Conservation (phyloP, 73 alveolate genomes). For the Paramecium caudatum region DNA sequence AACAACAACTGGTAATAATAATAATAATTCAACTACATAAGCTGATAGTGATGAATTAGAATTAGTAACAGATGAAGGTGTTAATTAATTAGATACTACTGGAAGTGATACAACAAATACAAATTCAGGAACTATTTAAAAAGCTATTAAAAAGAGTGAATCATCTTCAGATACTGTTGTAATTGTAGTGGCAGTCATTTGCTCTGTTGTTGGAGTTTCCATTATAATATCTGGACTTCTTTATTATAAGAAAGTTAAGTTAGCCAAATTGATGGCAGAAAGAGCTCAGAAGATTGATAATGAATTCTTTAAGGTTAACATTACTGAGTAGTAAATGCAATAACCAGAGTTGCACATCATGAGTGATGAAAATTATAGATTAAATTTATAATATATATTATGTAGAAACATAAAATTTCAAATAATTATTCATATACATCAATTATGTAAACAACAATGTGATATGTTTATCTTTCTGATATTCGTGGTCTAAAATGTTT, state of each 20-base stretch:
- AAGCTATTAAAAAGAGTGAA: conserved; percentile 17
- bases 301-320: conserved; percentile 42
- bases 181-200: conserved; percentile 28
- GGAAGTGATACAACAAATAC: neutral
- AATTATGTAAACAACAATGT: no score
- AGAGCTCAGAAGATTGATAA: conserved; percentile 40
- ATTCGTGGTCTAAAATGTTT: no score
- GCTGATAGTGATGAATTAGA: neutral
- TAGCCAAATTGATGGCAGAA: conserved; percentile 2
- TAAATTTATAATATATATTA: no score
- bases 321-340: conserved; percentile 38
- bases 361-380: no score
- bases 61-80: conserved; percentile 17
- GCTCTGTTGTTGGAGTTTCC: conserved; percentile 49
- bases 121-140: neutral
- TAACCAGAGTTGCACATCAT: no score
- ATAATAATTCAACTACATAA: neutral
- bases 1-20: neutral
- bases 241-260: conserved; percentile 28
- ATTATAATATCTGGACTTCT: conserved; percentile 22
- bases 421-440: no score
- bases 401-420: no score
- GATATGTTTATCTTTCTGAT: no score
- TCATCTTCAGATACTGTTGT: neutral
- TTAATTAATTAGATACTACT: neutral